These are phyloP conservation scores for Mimosa bimucronata DNA, from an alignment of 306 rosid genomes.

Conservation along the genomic window DNA sequence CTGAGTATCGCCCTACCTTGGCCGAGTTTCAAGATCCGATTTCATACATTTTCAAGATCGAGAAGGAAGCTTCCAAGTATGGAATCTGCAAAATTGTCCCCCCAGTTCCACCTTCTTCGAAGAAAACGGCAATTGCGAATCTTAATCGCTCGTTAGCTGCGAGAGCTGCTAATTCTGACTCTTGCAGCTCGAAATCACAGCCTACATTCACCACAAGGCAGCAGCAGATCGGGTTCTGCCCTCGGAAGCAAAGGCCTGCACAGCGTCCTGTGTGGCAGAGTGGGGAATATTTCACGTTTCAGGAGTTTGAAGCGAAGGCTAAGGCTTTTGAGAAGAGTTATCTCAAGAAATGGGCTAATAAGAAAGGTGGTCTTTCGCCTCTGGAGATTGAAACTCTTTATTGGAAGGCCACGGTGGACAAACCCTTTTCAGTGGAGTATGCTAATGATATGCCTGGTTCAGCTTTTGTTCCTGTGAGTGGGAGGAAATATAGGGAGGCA, in stretches of 20 bases:
- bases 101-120: conserved; percentile 76
- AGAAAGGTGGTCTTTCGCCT: conserved; percentile 53
- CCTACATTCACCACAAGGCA: conserved; percentile 98
- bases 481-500: conserved; percentile 49
- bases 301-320: conserved; percentile 79
- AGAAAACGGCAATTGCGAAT: conserved; percentile 80
- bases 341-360: conserved; percentile 57
- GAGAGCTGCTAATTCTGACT: conserved; percentile 46
- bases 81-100: conserved; percentile 99
- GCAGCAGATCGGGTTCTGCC: conserved; percentile 99
- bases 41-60: conserved; percentile 97
- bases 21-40: conserved; percentile 98
- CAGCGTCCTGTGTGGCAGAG: conserved; percentile 97
- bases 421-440: conserved; percentile 90
- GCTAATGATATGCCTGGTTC: conserved; percentile 99
- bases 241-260: conserved; percentile 74
- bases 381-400: conserved; percentile 81
- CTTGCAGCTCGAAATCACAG: conserved; percentile 40
- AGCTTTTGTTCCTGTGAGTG: conserved; percentile 61
- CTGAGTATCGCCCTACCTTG: conserved; percentile 74
- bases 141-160: conserved; percentile 67
- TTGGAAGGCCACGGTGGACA: conserved; percentile 94
- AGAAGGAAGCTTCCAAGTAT: conserved; percentile 86
- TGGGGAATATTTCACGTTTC: conserved; percentile 79
- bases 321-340: conserved; percentile 74